These are phyloP conservation scores for Achlya hypogyna DNA, from an alignment of 352 stramenopile species.

Conservation along the genomic window DNA sequence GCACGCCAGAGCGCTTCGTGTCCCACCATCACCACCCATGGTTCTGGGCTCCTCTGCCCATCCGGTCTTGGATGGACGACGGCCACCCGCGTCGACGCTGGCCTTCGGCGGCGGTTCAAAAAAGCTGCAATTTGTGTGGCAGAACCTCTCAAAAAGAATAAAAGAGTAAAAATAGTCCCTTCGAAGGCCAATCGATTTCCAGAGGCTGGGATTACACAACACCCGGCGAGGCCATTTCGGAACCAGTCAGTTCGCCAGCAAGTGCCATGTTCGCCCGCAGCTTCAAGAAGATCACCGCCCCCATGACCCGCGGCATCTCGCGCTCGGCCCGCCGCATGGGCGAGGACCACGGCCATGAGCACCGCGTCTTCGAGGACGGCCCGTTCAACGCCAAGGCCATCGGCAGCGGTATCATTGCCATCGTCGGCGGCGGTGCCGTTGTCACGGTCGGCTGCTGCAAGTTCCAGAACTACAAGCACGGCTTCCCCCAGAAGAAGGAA, in stretches of 20 bases:
- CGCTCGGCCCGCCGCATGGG: slow-evolving; percentile 67
- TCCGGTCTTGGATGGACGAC: neutral
- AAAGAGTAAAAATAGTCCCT: slow-evolving; percentile 13
- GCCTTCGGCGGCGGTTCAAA: neutral
- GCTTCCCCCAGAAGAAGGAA: slow-evolving; percentile 56
- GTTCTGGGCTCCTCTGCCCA: too few species aligned
- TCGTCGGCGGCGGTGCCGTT: slow-evolving; percentile 45
- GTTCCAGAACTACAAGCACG: slow-evolving; percentile 88
- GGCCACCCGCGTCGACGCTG: neutral
- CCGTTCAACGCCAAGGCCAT: slow-evolving; percentile 66
- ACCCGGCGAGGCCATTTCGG: slow-evolving; percentile 1
- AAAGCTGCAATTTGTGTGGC: neutral
- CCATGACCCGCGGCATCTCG: slow-evolving; percentile 46
- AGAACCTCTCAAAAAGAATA: neutral
- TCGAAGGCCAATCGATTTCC: slow-evolving; percentile 3
- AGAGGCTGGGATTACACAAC: slow-evolving; percentile 5
- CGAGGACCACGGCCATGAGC: slow-evolving; percentile 74
- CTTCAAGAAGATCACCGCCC: slow-evolving; percentile 11
- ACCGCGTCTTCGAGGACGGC: slow-evolving; percentile 75
- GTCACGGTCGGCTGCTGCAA: slow-evolving; percentile 55
- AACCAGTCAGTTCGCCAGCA: slow-evolving; percentile 18
- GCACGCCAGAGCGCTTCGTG: too few species aligned
- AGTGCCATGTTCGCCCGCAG: slow-evolving; percentile 13
- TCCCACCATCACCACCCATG: too few species aligned
- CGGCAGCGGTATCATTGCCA: slow-evolving; percentile 44